Conservation (phyloP, 2,329 filamentous ascomycete species). For the Aspergillus sp. region DNA sequence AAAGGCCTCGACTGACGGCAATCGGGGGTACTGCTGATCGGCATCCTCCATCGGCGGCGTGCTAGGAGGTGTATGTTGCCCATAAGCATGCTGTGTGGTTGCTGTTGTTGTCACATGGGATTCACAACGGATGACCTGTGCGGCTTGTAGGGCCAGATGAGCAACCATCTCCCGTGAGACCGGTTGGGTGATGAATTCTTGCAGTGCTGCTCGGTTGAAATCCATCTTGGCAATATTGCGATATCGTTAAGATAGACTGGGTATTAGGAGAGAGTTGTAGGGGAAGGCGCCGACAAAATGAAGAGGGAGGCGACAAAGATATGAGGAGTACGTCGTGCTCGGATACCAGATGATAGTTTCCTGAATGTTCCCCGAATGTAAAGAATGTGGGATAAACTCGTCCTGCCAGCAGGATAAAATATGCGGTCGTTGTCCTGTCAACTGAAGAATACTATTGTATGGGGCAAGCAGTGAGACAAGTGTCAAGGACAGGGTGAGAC, state of each 20-base stretch:
- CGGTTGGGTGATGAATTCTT: conserved; percentile 49
- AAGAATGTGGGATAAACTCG: conserved; percentile 18
- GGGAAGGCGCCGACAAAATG: not conserved
- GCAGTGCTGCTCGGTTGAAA: conserved; percentile 46
- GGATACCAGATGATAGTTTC: not conserved
- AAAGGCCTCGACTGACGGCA: conserved; percentile 86
- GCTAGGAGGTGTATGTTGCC: conserved; percentile 60
- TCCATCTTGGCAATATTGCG: conserved; percentile 17
- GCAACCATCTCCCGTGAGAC: conserved; percentile 50
- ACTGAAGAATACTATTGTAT: conserved; percentile 10
- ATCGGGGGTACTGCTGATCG: conserved; percentile 39
- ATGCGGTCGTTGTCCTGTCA: conserved; percentile 18
- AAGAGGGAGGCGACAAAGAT: conserved; percentile 6
- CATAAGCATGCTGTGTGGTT: conserved; percentile 33
- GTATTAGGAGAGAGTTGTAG: not conserved
- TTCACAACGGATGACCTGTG: conserved; percentile 51
- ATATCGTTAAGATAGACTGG: not conserved
- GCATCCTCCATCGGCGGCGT: conserved; percentile 55
- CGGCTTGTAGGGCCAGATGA: conserved; percentile 48
- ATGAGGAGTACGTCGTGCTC: conserved; percentile 2
- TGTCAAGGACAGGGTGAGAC: conserved; percentile 9
- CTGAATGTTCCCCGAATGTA: conserved; percentile 4
- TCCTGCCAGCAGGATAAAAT: conserved; percentile 33
- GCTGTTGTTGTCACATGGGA: conserved; percentile 48
- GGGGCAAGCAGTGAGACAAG: conserved; percentile 15